Evolutionary conservation across 1,284 basidiomycete species (phyloP).

Genomic region (Wallemia ichthyophaga): DNA sequence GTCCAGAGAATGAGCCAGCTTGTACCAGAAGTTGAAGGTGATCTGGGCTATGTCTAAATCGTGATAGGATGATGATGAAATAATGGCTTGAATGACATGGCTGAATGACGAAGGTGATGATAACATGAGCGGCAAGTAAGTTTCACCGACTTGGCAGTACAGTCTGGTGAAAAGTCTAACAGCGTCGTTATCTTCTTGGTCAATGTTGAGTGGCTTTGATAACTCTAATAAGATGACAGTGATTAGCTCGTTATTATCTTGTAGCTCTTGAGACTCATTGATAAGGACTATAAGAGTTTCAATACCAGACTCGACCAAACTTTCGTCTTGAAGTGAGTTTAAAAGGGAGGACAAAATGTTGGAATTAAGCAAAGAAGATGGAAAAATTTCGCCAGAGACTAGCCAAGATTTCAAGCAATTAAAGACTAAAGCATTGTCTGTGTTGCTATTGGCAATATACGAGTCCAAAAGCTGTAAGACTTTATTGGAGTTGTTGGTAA

Average conservation of each 20-base stretch:
- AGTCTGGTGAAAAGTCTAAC: slow-evolving; percentile 72
- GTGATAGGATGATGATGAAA: slow-evolving; percentile 68
- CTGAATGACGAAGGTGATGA: slow-evolving; percentile 69
- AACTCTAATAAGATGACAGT: neutral
- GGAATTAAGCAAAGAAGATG: slow-evolving; percentile 11
- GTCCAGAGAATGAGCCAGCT: slow-evolving; percentile 48
- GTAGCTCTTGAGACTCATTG: slow-evolving; percentile 90
- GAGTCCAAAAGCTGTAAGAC: neutral
- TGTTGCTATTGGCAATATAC: slow-evolving; percentile 9
- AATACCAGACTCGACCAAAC: slow-evolving; percentile 66
- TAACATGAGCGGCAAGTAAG: slow-evolving; percentile 64
- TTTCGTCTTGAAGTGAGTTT: slow-evolving; percentile 22
- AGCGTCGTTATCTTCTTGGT: slow-evolving; percentile 46
- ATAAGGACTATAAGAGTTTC: slow-evolving; percentile 81
- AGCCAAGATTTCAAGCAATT: slow-evolving; percentile 14
- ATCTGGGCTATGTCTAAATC: slow-evolving; percentile 93
- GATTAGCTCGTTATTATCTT: slow-evolving; percentile 23
- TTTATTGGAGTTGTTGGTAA: neutral
- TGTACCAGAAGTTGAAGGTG: slow-evolving; percentile 97
- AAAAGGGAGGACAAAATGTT: slow-evolving; percentile 2
- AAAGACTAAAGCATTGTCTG: slow-evolving; percentile 12
- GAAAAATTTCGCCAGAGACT: slow-evolving; percentile 13
- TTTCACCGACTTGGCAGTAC: slow-evolving; percentile 85
- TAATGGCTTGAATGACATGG: slow-evolving; percentile 78
- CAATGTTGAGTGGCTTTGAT: neutral